Evolutionary conservation across 768 basidiomycete genomes (phyloP).

Genomic region (Tulasnella sp.): DNA sequence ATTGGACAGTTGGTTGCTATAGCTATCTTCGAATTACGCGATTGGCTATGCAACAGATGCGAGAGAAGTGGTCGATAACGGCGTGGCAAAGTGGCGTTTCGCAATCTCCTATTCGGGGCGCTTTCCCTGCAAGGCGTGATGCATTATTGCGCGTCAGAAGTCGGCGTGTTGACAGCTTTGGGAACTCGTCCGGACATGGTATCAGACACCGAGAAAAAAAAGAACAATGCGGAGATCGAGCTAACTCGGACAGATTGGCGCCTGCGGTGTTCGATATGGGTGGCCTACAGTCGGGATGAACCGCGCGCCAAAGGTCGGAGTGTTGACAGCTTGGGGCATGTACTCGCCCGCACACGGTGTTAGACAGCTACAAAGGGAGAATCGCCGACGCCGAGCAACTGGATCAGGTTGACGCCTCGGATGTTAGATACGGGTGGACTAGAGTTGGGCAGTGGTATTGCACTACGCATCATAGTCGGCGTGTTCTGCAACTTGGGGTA

Average conservation of each 20-base stretch:
- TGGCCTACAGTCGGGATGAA: too few relatives aligned
- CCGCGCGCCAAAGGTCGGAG: too few relatives aligned
- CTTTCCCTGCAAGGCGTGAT: neutral
- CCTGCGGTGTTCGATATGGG: too few relatives aligned
- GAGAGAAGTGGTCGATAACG: neutral
- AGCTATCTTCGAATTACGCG: neutral
- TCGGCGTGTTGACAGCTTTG: too few relatives aligned
- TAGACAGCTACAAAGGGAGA: neutral
- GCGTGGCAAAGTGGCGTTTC: neutral
- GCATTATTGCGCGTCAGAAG: neutral
- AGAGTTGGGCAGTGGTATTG: neutral
- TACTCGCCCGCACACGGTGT: neutral
- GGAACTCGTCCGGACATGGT: too few relatives aligned
- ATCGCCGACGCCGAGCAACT: too few relatives aligned
- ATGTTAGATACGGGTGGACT: too few relatives aligned
- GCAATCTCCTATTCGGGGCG: neutral
- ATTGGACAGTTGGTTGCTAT: neutral
- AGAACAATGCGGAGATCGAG: too few relatives aligned
- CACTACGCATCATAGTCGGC: neutral
- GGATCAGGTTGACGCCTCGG: too few relatives aligned
- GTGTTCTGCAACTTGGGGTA: neutral
- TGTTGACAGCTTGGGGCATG: too few relatives aligned
- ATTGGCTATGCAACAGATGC: neutral
- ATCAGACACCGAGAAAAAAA: too few relatives aligned
- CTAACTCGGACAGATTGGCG: too few relatives aligned